phyloP scores from a whole-genome alignment of 2,329 filamentous ascomycete genomes.

The Neobulgaria alba region DNA sequence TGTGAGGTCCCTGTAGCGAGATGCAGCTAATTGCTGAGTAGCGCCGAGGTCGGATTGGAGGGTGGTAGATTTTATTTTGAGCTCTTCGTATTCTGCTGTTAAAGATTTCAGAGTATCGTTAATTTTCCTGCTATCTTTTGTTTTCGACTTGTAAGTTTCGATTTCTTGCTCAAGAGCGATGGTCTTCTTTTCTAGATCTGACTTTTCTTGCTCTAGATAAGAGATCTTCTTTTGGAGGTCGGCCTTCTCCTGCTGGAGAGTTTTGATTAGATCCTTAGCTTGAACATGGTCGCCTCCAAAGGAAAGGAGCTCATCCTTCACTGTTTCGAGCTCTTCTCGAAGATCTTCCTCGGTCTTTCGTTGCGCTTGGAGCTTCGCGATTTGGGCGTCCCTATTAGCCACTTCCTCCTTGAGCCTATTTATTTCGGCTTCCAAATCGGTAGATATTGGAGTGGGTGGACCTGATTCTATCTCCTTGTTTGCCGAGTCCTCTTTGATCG shows the following conservation, averaged over 20 bases:
- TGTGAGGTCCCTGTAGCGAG: constrained; percentile 78
- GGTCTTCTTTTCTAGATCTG: constrained; percentile 39
- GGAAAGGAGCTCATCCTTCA: constrained; percentile 70
- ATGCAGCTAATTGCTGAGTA: constrained; percentile 77
- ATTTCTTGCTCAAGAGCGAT: constrained; percentile 50
- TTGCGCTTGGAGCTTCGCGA: constrained; percentile 61
- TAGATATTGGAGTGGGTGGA: constrained; percentile 8
- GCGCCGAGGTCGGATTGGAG: constrained; percentile 79
- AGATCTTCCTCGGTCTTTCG: constrained; percentile 70
- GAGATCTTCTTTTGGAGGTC: constrained; percentile 55
- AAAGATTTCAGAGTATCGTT: constrained; percentile 29
- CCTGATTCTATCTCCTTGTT: constrained; percentile 12
- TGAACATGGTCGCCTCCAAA: constrained; percentile 80
- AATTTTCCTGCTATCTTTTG: constrained; percentile 23
- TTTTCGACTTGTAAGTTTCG: constrained; percentile 27
- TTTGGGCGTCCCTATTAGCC: constrained; percentile 46
- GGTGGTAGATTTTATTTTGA: constrained; percentile 60
- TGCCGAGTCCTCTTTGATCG: constrained; percentile 20
- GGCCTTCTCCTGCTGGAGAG: constrained; percentile 59
- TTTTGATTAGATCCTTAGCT: constrained; percentile 68
- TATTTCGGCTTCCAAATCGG: constrained; percentile 23
- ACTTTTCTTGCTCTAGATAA: constrained; percentile 46
- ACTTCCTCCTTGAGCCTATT: constrained; percentile 23
- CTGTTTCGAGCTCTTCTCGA: constrained; percentile 74
- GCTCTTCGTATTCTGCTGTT: constrained; percentile 51